Evolutionary conservation across 169 alveolate species (phyloP).

Genomic region (Theileria annulata): DNA sequence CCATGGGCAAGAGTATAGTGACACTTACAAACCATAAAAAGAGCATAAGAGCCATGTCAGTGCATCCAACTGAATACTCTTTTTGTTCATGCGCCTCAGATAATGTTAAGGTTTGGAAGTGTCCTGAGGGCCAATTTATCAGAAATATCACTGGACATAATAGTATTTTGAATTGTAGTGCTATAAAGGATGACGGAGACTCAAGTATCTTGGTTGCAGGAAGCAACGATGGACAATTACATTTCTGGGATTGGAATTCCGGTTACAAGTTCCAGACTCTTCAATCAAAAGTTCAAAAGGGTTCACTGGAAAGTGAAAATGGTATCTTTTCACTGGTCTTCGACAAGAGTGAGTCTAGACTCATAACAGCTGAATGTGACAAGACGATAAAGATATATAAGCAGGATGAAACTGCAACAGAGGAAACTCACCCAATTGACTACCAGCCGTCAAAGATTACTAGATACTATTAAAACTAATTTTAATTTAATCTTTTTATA

Average conservation of each 20-base stretch:
- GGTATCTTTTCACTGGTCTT: constrained; percentile 91
- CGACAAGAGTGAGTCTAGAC: constrained; percentile 92
- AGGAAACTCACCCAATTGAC: constrained; percentile 74
- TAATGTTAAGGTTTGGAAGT: constrained; percentile 93
- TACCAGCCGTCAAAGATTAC: constrained; percentile 70
- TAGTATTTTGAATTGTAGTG: constrained; percentile 90
- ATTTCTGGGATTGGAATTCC: constrained; percentile 96
- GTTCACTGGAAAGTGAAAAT: constrained; percentile 95
- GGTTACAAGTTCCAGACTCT: constrained; percentile 94
- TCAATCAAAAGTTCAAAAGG: constrained; percentile 90
- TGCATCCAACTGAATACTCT: constrained; percentile 95
- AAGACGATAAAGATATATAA: constrained; percentile 93
- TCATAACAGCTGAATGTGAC: constrained; percentile 98
- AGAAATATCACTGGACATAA: constrained; percentile 86
- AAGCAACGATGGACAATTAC: constrained; percentile 93
- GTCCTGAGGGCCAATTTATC: constrained; percentile 82
- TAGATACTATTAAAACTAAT: constrained; percentile 52
- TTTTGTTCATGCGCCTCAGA: constrained; percentile 97
- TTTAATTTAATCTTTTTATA: not conserved
- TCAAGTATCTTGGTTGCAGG: constrained; percentile 91
- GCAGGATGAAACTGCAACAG: constrained; percentile 78
- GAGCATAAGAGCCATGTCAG: constrained; percentile 91
- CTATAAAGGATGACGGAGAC: constrained; percentile 85
- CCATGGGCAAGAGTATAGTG: constrained; percentile 92
- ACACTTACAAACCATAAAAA: constrained; percentile 97